These are phyloP conservation scores for Chaetomidium leptoderma DNA, from an alignment of 495 filamentous ascomycete genomes.

Conservation along the genomic window DNA sequence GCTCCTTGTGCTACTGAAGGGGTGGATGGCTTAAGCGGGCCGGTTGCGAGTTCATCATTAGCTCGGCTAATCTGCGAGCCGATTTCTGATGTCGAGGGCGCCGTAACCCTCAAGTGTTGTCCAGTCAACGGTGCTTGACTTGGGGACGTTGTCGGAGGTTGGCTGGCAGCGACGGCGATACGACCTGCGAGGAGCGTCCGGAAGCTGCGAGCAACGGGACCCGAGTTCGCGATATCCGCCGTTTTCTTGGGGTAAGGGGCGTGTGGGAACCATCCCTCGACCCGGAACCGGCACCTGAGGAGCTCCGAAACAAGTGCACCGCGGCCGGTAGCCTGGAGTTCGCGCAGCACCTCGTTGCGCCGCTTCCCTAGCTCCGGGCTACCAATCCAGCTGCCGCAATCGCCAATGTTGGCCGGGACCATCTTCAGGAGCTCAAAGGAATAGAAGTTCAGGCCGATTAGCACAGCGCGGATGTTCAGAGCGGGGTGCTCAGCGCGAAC, in stretches of 20 bases:
- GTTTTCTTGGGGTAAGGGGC: not conserved
- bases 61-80: too few relatives aligned
- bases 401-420: not conserved
- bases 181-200: too few relatives aligned
- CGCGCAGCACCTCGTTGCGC: not conserved
- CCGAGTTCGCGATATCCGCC: not conserved
- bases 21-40: not conserved
- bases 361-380: not conserved
- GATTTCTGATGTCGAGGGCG: too few relatives aligned
- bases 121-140: too few relatives aligned
- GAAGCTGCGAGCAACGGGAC: not conserved
- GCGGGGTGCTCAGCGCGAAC: not conserved
- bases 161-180: too few relatives aligned
- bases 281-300: not conserved
- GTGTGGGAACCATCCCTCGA: constrained; percentile 2
- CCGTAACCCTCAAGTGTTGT: too few relatives aligned
- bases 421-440: not conserved
- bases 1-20: not conserved
- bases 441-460: not conserved
- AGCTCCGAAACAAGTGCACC: not conserved
- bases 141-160: too few relatives aligned
- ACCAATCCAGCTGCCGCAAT: not conserved
- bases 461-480: not conserved
- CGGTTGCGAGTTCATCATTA: too few relatives aligned
- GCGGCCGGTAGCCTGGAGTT: not conserved